Base-by-base conservation (phyloP, 177 flowering plant species). In the Telopea speciosissima region DNA sequence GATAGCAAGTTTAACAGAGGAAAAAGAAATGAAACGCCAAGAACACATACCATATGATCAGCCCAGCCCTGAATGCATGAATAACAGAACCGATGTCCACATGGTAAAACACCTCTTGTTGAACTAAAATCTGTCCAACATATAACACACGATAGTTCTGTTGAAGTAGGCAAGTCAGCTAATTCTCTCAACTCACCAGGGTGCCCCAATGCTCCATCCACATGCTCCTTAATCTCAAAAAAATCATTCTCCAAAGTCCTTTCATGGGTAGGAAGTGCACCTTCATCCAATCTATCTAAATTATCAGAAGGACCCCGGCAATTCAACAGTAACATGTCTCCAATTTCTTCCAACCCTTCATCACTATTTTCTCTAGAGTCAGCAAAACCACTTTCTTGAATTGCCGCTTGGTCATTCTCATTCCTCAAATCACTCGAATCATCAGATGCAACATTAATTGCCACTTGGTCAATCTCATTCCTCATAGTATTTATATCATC, bases 11-110 rank as follows among this genome's bases (percentile, higher is more conserved):
- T 28, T 26, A 31, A 60, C 45, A n/a, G 26, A 6, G 33, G 33
- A 59, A 6, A 33, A 40, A 36, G 36, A 24, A 4, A 9, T 0
- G 16, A 19, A 14, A 76, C 33, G 49, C 58, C 45, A 52, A 77
- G 49, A 72, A 71, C 8, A 31, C 24, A 13, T 87, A 95, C 97
- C 97, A 83, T 83, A 64, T 81, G 85, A 81, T 88, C 87, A 60
- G 96, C 91, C 98, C 98, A 95, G 70, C 73, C 68, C 77, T 86
- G 85, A 72, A 95, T 95, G 84, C 99, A 95, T 63, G 89, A 76
- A 82, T 83, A 95, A 80, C 99, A 95, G 75, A 93, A 95, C 25
- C 95, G 89, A 81, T 95, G 99, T 13, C 97, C 97, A 75, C 99
- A 95, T 26, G 90, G 89, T 79, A 95, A 82, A 54, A 90, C 76